A percentile compares a stretch with the other conserved stretches of the same genome.
Evolutionary conservation across 1,284 basidiomycete genomes (phyloP).

Genomic region (Sporisorium exsertum): DNA sequence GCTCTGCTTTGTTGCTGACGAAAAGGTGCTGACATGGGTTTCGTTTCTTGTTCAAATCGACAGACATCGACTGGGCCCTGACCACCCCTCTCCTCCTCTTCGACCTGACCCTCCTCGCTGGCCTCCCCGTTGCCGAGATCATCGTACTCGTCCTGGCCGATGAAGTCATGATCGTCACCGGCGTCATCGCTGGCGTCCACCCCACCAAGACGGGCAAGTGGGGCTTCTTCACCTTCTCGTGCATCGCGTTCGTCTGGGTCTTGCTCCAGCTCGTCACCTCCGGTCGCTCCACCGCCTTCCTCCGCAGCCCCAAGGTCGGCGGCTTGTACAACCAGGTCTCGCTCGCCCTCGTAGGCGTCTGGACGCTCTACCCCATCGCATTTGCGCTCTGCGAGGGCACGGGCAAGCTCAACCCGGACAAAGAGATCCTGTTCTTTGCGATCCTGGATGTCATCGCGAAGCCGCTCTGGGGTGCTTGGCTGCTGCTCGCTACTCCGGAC

Average conservation of each 20-base stretch:
- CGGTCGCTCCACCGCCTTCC: slow-evolving; percentile 53
- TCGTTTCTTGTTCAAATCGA: background rate
- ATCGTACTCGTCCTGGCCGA: slow-evolving; percentile 55
- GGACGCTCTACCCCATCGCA: slow-evolving; percentile 57
- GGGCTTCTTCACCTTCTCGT: slow-evolving; percentile 60
- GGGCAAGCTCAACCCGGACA: slow-evolving; percentile 53
- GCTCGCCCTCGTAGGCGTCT: slow-evolving; percentile 56
- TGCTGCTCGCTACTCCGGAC: slow-evolving; percentile 54
- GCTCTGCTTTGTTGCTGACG: too few species aligned
- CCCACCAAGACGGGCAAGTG: slow-evolving; percentile 56
- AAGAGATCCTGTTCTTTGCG: slow-evolving; percentile 59
- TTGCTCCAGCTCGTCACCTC: slow-evolving; percentile 53
- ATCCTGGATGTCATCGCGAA: slow-evolving; percentile 61
- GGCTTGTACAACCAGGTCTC: slow-evolving; percentile 61
- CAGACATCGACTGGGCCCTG: slow-evolving; percentile 61
- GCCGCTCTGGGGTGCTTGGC: slow-evolving; percentile 59
- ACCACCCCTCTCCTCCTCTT: slow-evolving; percentile 59
- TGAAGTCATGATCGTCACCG: slow-evolving; percentile 59
- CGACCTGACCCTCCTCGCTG: slow-evolving; percentile 59
- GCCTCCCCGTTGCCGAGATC: slow-evolving; percentile 59
- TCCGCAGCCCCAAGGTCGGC: slow-evolving; percentile 59
- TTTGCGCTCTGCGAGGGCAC: slow-evolving; percentile 59
- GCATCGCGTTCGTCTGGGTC: slow-evolving; percentile 50
- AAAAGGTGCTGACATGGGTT: slow-evolving; percentile 1
- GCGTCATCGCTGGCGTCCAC: slow-evolving; percentile 58